These are phyloP conservation scores for Isochrysis galbana DNA, from an alignment of 78 protist genomes.

Conservation along the genomic window DNA sequence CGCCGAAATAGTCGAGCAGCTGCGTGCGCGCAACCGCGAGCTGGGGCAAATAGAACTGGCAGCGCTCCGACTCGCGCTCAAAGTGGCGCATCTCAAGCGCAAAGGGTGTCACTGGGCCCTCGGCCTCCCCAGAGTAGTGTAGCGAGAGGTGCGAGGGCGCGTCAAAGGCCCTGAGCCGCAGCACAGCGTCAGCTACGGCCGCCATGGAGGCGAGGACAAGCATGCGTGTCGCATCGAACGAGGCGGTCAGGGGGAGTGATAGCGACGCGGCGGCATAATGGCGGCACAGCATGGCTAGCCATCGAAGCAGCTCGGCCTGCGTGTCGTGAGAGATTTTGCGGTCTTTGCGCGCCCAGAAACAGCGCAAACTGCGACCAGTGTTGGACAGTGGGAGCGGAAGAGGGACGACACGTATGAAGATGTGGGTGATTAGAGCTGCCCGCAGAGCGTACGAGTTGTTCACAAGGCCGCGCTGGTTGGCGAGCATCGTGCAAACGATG, in stretches of 20 bases:
- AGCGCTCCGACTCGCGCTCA: neutral
- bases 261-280: conserved; percentile 37
- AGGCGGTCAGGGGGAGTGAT: conserved; percentile 12
- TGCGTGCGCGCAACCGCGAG: neutral
- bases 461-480: conserved; percentile 26
- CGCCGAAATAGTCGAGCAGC: neutral
- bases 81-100: conserved; percentile 17
- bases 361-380: neutral
- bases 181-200: conserved; percentile 41
- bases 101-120: neutral
- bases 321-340: neutral
- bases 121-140: conserved; percentile 34
- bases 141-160: conserved; percentile 30
- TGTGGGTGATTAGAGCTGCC: conserved; percentile 2
- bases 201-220: conserved; percentile 36
- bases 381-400: conserved; percentile 25
- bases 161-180: conserved; percentile 1
- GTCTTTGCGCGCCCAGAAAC: neutral
- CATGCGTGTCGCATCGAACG: conserved; percentile 44
- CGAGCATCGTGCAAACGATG: conserved; percentile 34
- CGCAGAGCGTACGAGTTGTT: conserved; percentile 18
- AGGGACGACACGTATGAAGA: conserved; percentile 35
- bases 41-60: neutral
- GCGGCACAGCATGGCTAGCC: neutral
- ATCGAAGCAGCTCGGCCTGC: conserved; percentile 34